phyloP scores from a whole-genome alignment of 108 stramenopile genomes.

The Nannochloropsis oceanica region DNA sequence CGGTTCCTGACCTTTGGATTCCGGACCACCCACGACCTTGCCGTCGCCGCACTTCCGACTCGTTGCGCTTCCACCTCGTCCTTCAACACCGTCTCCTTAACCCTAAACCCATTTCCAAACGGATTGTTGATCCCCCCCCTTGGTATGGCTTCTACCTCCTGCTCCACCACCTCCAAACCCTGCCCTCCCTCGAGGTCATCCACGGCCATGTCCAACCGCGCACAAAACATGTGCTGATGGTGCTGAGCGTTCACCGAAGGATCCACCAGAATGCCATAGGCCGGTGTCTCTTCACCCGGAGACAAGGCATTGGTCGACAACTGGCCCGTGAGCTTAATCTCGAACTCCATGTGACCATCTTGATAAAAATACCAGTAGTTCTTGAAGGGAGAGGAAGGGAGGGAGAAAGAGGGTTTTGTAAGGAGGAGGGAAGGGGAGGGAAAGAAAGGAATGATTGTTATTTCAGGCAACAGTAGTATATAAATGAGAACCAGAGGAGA shows the following conservation, averaged over 20 bases:
- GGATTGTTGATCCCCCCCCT: neutral
- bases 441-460: too few relatives aligned
- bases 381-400: neutral
- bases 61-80: neutral
- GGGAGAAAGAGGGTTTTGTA: neutral
- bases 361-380: neutral
- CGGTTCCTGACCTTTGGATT: neutral
- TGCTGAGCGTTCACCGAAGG: constrained; percentile 55
- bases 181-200: constrained; percentile 27
- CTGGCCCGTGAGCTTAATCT: constrained; percentile 46
- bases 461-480: too few relatives aligned
- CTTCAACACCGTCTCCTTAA: neutral
- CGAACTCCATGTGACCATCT: constrained; percentile 33
- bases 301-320: constrained; percentile 50
- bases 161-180: neutral
- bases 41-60: neutral
- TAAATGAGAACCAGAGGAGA: too few relatives aligned
- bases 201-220: constrained; percentile 52
- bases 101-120: neutral
- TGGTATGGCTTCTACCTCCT: neutral
- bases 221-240: constrained; percentile 60
- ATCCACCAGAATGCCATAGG: constrained; percentile 44
- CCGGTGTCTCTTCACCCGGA: constrained; percentile 34
- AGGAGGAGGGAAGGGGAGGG: neutral
- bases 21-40: neutral